These are phyloP conservation scores for Hymenoscyphus repandus DNA, from an alignment of 2,329 filamentous ascomycete genomes.

Conservation along the genomic window DNA sequence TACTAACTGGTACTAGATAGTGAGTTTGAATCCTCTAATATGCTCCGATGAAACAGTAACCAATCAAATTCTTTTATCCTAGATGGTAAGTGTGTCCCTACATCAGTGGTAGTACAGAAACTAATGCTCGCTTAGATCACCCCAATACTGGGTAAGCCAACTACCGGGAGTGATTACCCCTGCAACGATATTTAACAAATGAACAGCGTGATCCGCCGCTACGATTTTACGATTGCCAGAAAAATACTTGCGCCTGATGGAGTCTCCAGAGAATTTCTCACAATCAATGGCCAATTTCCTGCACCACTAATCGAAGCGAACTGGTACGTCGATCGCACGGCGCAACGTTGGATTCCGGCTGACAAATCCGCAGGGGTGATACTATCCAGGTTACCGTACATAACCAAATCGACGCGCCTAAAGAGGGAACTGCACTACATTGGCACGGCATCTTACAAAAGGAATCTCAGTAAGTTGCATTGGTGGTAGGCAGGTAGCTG, in stretches of 20 bases:
- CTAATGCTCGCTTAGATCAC: too few relatives aligned
- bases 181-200: too few relatives aligned
- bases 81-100: too few relatives aligned
- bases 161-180: too few relatives aligned
- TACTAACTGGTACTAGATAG: too few relatives aligned
- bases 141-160: too few relatives aligned
- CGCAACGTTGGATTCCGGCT: background rate
- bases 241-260: conserved; percentile 34
- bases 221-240: conserved; percentile 29
- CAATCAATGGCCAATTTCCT: conserved; percentile 32
- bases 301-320: conserved; percentile 33
- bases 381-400: conserved; percentile 58
- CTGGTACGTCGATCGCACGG: conserved; percentile 17
- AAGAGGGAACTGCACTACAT: conserved; percentile 36
- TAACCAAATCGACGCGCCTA: conserved; percentile 54
- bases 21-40: too few relatives aligned
- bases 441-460: conserved; percentile 45
- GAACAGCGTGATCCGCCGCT: conserved; percentile 32
- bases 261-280: conserved; percentile 45
- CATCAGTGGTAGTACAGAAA: too few relatives aligned
- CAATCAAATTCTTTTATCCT: too few relatives aligned
- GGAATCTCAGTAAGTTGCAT: conserved; percentile 14
- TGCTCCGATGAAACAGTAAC: too few relatives aligned
- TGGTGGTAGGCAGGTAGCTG: background rate
- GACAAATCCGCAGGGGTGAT: conserved; percentile 25